Conservation (phyloP, 495 filamentous ascomycete species). For the Paragyromitra xinjiangensis region DNA sequence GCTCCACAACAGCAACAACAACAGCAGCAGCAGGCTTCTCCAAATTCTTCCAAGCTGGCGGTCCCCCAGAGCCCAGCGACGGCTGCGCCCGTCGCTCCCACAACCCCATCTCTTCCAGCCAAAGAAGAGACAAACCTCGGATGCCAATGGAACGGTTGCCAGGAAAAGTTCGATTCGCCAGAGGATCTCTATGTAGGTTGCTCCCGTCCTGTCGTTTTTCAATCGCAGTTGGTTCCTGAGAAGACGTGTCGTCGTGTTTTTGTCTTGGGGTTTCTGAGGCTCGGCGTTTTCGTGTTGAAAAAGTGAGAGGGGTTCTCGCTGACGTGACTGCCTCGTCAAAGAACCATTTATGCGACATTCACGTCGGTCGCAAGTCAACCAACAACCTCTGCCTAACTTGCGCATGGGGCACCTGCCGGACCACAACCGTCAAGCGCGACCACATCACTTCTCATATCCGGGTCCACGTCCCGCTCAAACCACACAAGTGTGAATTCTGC, state of each 20-base stretch:
- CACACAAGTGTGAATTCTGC: conserved; percentile 98
- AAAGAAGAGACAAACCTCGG: conserved; percentile 70
- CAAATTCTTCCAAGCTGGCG: conserved; percentile 54
- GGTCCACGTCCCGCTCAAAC: conserved; percentile 96
- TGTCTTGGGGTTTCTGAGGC: conserved; percentile 51
- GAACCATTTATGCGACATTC: conserved; percentile 98
- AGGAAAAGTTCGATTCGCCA: conserved; percentile 78
- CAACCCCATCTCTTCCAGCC: conserved; percentile 62
- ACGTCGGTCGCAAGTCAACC: conserved; percentile 98
- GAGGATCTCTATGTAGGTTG: conserved; percentile 88
- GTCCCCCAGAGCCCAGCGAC: conserved; percentile 55
- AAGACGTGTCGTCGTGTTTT: conserved; percentile 53
- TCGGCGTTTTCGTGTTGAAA: conserved; percentile 53
- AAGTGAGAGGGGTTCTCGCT: conserved; percentile 42
- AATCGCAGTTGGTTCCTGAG: conserved; percentile 38
- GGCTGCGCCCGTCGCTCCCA: conserved; percentile 55
- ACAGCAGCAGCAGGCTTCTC: conserved; percentile 40
- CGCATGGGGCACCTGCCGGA: conserved; percentile 95
- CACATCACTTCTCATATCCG: conserved; percentile 99
- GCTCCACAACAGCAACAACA: conserved; percentile 29
- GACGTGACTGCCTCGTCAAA: conserved; percentile 59
- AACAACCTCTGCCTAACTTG: conserved; percentile 98
- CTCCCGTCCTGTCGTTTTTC: conserved; percentile 46
- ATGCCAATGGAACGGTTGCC: conserved; percentile 89
- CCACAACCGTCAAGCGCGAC: conserved; percentile 97